Evolutionary conservation across 306 rosid genomes (phyloP), one percentile per base, ranked within the genome.

Genomic region (Begonia masoniana): DNA sequence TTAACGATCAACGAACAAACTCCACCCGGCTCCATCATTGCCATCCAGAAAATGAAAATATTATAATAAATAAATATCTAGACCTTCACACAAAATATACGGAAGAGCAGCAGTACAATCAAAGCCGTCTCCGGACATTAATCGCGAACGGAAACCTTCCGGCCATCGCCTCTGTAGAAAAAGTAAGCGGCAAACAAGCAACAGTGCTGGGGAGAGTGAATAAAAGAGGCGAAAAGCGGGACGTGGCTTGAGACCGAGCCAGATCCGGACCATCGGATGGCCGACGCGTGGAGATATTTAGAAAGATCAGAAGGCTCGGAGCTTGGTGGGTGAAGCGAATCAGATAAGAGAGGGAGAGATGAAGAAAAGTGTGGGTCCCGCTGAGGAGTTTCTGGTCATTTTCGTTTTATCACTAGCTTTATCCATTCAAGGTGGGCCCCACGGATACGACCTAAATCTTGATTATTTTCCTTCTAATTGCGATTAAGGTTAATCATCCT

Each of bases 241-340:
- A 63, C 63, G 71, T 66, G 76, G 73, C 61, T 41, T n/a, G 47
- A 15, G n/a, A 0, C 84, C 78, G 71, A 62, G 15, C 59, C 84
- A 48, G 10, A 3, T 0, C 79, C 68, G 68, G 73, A 57, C 56
- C 87, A 14, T 57, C 41, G 0, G 71, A 67, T 69, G 23, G 0
- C 6, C 0, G 71, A 58, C 95, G 74, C 80, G 87, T 80, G 78
- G 62, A 10, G 6, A 12, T 16, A 31, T 1, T 31, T 15, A 3
- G 63, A 67, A 31, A 57, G 23, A 50, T 0, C 1, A 7, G 15
- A 47, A 4, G 79, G 79, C 43, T 55, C 50, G 77, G 64, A 10
- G 58, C 49, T 49, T 12, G 72, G 78, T 69, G 41, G 10, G 21
- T 13, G n/a, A 70, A 58, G 24, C 15, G 26, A 12, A 65, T 62